Evolutionary conservation across 2,329 filamentous ascomycete species (phyloP).

Genomic region (Colletotrichum sp.): DNA sequence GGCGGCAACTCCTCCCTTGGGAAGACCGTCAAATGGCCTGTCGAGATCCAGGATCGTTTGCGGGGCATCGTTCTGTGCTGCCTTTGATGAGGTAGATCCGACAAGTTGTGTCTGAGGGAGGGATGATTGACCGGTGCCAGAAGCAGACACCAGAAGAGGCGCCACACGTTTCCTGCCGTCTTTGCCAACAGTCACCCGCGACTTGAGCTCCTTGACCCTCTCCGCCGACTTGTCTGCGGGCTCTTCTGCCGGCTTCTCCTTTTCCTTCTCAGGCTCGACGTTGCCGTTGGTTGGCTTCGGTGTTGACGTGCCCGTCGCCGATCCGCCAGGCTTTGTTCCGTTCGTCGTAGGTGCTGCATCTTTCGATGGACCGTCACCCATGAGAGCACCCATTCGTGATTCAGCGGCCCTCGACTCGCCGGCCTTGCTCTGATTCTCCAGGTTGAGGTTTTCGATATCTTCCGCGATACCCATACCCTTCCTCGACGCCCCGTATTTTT

Average conservation of each 20-base stretch:
- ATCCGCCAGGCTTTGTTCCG: constrained; percentile 50
- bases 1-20: constrained; percentile 84
- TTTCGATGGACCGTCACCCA: constrained; percentile 78
- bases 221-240: constrained; percentile 58
- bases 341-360: constrained; percentile 53
- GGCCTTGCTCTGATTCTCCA: constrained; percentile 92
- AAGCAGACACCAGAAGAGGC: constrained; percentile 88
- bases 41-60: constrained; percentile 88
- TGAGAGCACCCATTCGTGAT: constrained; percentile 96
- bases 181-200: constrained; percentile 91
- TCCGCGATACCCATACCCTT: constrained; percentile 91
- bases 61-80: constrained; percentile 72
- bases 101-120: constrained; percentile 88
- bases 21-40: constrained; percentile 91
- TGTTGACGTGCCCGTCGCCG: constrained; percentile 33
- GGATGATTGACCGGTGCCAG: constrained; percentile 85
- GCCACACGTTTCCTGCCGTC: constrained; percentile 97
- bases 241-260: constrained; percentile 46
- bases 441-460: constrained; percentile 83
- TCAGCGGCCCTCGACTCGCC: constrained; percentile 90
- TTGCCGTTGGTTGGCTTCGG: constrained; percentile 47
- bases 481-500: constrained; percentile 88
- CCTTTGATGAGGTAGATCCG: constrained; percentile 70
- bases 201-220: constrained; percentile 72
- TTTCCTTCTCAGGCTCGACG: constrained; percentile 37